Conservation (phyloP, 129 eudicot genomes). For the Escallonia rubra region DNA sequence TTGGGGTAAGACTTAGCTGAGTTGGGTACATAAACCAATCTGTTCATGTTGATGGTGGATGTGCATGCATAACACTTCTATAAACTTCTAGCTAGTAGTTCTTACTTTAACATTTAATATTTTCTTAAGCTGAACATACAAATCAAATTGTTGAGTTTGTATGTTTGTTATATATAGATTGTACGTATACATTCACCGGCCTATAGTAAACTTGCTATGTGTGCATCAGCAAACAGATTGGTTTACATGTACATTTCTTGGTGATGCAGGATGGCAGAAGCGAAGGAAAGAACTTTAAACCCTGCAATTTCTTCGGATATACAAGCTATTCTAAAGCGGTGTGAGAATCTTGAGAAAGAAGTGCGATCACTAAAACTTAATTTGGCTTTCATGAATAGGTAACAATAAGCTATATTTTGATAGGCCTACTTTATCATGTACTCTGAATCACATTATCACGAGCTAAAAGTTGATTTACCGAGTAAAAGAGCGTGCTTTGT, state of each 20-base stretch:
- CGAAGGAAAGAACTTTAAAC: conserved; percentile 69
- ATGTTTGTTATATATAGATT: no score
- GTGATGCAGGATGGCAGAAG: conserved; percentile 84
- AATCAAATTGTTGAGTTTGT: no score
- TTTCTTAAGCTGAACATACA: no score
- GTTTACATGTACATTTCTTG: background rate
- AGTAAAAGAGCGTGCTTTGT: background rate
- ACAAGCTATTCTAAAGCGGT: conserved; percentile 69
- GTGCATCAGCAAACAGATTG: background rate
- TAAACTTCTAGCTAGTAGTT: no score
- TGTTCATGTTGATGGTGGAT: no score
- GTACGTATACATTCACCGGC: no score
- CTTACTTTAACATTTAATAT: no score
- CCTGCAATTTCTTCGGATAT: conserved; percentile 72
- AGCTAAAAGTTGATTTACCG: background rate
- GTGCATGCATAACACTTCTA: no score
- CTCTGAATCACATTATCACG: background rate
- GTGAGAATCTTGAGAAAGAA: conserved; percentile 93
- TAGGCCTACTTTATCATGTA: background rate
- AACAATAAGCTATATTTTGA: background rate
- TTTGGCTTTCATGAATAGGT: conserved; percentile 88
- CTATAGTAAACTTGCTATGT: no score
- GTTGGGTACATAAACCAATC: no score
- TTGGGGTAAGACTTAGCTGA: no score
- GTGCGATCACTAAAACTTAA: conserved; percentile 81